Percentiles rank a stretch among this genome's conserved stretches.
phyloP scores from a whole-genome alignment of 371 early-diverging fungal species.

The Actinomortierella wolfii region DNA sequence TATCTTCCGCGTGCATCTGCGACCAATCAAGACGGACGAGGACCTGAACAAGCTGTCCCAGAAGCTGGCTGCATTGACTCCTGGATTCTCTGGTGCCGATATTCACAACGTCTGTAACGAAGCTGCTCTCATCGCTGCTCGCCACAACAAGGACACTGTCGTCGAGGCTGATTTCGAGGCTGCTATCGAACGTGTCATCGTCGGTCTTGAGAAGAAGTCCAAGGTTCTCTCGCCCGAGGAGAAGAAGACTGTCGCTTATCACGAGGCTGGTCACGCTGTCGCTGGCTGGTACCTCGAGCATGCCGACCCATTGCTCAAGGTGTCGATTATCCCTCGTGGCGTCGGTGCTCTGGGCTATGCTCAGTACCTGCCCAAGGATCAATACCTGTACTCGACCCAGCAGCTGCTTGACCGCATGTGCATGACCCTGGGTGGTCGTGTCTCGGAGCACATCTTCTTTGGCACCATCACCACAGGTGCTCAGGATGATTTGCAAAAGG shows the following conservation, averaged over 20 bases:
- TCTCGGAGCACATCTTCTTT: conserved; percentile 95
- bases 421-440: conserved; percentile 98
- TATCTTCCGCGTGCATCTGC: conserved; percentile 95
- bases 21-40: conserved; percentile 90
- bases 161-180: conserved; percentile 91
- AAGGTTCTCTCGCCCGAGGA: conserved; percentile 96
- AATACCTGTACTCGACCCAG: conserved; percentile 90
- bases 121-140: conserved; percentile 98
- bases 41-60: conserved; percentile 77
- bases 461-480: conserved; percentile 64
- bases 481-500: conserved; percentile 89
- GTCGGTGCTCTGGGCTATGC: conserved; percentile 97
- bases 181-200: conserved; percentile 98
- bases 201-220: conserved; percentile 96
- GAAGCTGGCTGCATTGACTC: conserved; percentile 92
- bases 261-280: conserved; percentile 99
- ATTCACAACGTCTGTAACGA: conserved; percentile 99
- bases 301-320: conserved; percentile 96
- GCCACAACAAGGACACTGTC: conserved; percentile 78
- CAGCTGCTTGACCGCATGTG: conserved; percentile 96
- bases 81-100: conserved; percentile 98
- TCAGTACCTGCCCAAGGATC: conserved; percentile 98
- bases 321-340: conserved; percentile 98
- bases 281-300: conserved; percentile 97
- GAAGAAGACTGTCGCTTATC: conserved; percentile 98